These are phyloP conservation scores for Triticum timopheevii DNA, from an alignment of 176 grass and related monocot genomes.

Conservation along the genomic window DNA sequence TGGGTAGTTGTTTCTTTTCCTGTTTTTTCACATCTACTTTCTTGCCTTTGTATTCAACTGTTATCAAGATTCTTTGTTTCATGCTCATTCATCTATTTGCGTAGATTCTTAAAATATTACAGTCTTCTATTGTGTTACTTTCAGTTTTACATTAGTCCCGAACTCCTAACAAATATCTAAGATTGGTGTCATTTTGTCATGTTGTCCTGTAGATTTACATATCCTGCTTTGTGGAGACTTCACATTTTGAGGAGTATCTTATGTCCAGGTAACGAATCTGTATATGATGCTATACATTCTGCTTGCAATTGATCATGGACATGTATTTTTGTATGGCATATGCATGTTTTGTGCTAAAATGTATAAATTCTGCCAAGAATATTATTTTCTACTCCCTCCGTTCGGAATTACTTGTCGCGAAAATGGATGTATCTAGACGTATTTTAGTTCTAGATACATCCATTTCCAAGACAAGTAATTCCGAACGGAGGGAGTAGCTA, in stretches of 20 bases:
- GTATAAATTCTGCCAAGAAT: not conserved
- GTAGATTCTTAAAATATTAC: not conserved
- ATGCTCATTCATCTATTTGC: slow-evolving; percentile 19
- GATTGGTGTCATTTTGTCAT: slow-evolving; percentile 29
- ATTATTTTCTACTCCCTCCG: not conserved
- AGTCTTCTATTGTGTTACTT: not conserved
- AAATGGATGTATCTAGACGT: too few relatives aligned
- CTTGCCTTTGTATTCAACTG: not conserved
- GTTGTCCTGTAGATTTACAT: slow-evolving; percentile 69
- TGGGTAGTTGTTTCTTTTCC: not conserved
- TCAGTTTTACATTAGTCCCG: not conserved
- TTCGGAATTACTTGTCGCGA: too few relatives aligned
- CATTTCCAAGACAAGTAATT: too few relatives aligned
- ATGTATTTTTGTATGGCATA: not conserved
- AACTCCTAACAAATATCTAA: slow-evolving; percentile 13
- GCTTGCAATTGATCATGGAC: slow-evolving; percentile 11
- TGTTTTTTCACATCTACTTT: not conserved
- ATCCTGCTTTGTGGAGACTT: slow-evolving; percentile 96
- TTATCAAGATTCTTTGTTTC: slow-evolving; percentile 23
- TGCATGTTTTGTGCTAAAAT: not conserved
- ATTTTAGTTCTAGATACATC: too few relatives aligned
- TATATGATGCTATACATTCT: slow-evolving; percentile 8
- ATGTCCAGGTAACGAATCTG: slow-evolving; percentile 71
- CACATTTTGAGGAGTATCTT: slow-evolving; percentile 86
- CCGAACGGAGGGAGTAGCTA: too few relatives aligned